A percentile compares a stretch with the other conserved stretches of the same genome.
Evolutionary conservation across 1,139 yeast species (phyloP).

Genomic region (Saccharomyces pastorianus): DNA sequence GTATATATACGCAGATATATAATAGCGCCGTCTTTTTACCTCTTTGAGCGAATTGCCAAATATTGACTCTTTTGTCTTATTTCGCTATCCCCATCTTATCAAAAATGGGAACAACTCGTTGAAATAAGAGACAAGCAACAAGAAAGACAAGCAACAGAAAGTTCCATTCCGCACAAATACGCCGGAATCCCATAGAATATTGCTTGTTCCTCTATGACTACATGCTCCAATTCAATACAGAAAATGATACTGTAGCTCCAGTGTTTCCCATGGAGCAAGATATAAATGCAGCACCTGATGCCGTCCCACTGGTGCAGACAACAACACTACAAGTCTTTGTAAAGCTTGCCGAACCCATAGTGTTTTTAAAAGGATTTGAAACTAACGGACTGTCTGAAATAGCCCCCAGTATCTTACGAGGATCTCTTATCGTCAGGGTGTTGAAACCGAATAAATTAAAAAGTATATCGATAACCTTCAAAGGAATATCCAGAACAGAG

Average conservation of each 20-base stretch:
- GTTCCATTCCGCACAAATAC: not conserved
- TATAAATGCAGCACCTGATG: constrained; percentile 25
- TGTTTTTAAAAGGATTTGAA: constrained; percentile 79
- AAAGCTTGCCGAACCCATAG: constrained; percentile 62
- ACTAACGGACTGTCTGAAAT: constrained; percentile 44
- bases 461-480: constrained; percentile 53
- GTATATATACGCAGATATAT: not conserved
- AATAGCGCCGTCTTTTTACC: not conserved
- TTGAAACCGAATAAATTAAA: constrained; percentile 69
- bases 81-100: not conserved
- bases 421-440: constrained; percentile 63
- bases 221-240: not conserved
- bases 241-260: constrained; percentile 11
- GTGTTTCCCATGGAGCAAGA: constrained; percentile 31
- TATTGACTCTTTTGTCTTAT: not conserved
- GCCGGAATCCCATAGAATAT: not conserved
- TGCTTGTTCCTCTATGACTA: not conserved
- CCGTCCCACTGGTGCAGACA: constrained; percentile 31
- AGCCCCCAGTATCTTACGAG: constrained; percentile 69
- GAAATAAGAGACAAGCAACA: not conserved
- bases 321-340: constrained; percentile 30
- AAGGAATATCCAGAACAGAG: constrained; percentile 71
- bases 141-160: not conserved
- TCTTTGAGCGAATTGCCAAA: not conserved
- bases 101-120: not conserved